Percentiles rank a stretch among this genome's conserved stretches.
These are phyloP conservation scores for Candida freyschussii DNA, from an alignment of 1,139 yeast genomes.

Conservation along the genomic window DNA sequence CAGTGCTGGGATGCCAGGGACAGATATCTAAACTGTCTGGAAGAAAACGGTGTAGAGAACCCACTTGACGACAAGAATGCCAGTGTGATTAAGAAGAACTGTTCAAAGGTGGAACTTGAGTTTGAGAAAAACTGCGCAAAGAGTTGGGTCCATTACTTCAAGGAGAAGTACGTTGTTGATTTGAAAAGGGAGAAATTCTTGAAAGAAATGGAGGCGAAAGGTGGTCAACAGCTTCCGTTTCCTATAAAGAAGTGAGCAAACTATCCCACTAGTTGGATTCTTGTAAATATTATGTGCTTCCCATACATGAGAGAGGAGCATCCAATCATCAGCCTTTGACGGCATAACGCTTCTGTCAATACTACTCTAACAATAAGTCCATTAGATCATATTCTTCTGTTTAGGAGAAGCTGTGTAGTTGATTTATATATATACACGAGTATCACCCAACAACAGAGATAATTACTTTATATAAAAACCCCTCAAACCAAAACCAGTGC, in stretches of 20 bases:
- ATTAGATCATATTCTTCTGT: no score
- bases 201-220: conserved; percentile 48
- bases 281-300: conserved; percentile 5
- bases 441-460: no score
- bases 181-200: conserved; percentile 47
- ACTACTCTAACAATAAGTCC: neutral
- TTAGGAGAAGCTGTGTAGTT: no score
- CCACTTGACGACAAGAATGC: conserved; percentile 37
- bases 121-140: conserved; percentile 55
- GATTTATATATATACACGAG: no score
- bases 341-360: neutral
- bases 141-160: conserved; percentile 66
- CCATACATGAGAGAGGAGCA: neutral
- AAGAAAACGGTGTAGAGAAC: conserved; percentile 46
- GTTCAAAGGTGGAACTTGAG: conserved; percentile 40
- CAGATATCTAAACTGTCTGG: conserved; percentile 52
- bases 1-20: conserved; percentile 71
- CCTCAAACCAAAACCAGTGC: no score
- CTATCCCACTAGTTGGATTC: neutral
- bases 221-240: conserved; percentile 31
- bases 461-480: no score
- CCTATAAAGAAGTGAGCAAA: conserved; percentile 24
- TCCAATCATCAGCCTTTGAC: neutral
- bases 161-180: conserved; percentile 60
- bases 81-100: conserved; percentile 32